These are phyloP conservation scores for Arbutus unedo DNA, from an alignment of 148 eudicot species.

Conservation along the genomic window DNA sequence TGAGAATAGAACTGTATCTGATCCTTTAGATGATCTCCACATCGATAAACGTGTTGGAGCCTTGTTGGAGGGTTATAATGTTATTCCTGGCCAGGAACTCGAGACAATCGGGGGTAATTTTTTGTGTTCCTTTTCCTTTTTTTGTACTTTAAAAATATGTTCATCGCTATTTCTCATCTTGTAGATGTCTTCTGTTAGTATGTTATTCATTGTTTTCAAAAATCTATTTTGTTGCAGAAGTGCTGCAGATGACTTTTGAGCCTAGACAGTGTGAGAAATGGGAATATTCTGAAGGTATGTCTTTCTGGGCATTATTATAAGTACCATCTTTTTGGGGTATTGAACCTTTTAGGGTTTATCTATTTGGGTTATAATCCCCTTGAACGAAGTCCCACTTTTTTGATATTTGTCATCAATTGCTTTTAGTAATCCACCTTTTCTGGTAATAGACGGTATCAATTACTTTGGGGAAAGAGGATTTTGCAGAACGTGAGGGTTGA, in stretches of 20 bases:
- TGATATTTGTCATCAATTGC: neutral
- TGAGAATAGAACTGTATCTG: conserved; percentile 22
- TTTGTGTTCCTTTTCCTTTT: conserved; percentile 8
- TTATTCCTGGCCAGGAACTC: conserved; percentile 76
- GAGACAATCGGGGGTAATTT: conserved; percentile 72
- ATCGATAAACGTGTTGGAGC: conserved; percentile 83
- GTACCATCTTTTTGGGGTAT: neutral
- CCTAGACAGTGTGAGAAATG: conserved; percentile 56
- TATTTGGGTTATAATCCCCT: neutral
- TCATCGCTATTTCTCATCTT: neutral
- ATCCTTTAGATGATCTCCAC: conserved; percentile 35
- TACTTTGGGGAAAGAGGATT: neutral
- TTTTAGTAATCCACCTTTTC: neutral
- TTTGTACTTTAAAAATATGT: neutral
- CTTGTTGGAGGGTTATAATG: conserved; percentile 53
- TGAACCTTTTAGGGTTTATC: neutral
- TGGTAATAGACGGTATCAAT: neutral
- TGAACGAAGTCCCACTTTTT: neutral
- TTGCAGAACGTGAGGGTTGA: neutral
- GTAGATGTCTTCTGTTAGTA: neutral
- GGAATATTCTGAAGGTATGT: conserved; percentile 59
- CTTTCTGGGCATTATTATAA: neutral
- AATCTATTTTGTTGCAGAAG: conserved; percentile 47
- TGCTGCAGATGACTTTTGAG: conserved; percentile 53
- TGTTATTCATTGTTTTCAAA: conserved; percentile 6